A percentile compares a stretch with the other conserved stretches of the same genome.
These are phyloP conservation scores for Eruca vesicaria DNA, from an alignment of 441 rosid species.

Conservation along the genomic window DNA sequence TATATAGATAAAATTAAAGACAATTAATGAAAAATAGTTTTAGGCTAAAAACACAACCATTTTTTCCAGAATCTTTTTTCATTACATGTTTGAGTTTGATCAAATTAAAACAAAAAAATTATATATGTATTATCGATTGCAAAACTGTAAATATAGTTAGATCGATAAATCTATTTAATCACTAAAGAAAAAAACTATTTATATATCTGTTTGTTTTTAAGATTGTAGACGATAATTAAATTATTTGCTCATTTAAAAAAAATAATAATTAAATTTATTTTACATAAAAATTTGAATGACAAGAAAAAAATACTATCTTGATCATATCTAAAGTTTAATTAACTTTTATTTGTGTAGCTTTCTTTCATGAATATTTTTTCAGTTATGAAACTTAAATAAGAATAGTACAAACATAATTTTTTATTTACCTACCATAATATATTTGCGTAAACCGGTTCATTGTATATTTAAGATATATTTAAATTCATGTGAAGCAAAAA, in stretches of 20 bases:
- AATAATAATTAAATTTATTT: too few relatives aligned
- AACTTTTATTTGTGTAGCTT: too few relatives aligned
- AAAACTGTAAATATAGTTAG: not conserved
- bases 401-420: not conserved
- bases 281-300: too few relatives aligned
- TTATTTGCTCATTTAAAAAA: not conserved
- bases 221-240: not conserved
- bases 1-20: too few relatives aligned
- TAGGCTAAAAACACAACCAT: too few relatives aligned
- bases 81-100: too few relatives aligned
- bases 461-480: too few relatives aligned
- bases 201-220: not conserved
- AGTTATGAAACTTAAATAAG: not conserved
- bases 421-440: not conserved
- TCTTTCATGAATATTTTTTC: not conserved
- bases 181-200: not conserved
- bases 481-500: not conserved
- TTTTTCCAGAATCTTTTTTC: too few relatives aligned
- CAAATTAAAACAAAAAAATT: too few relatives aligned
- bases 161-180: not conserved
- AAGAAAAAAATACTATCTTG: too few relatives aligned
- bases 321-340: not conserved
- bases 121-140: not conserved
- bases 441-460: not conserved
- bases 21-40: too few relatives aligned